Conservation (phyloP, 2,329 filamentous ascomycete species). For the Calycina herbarum region DNA sequence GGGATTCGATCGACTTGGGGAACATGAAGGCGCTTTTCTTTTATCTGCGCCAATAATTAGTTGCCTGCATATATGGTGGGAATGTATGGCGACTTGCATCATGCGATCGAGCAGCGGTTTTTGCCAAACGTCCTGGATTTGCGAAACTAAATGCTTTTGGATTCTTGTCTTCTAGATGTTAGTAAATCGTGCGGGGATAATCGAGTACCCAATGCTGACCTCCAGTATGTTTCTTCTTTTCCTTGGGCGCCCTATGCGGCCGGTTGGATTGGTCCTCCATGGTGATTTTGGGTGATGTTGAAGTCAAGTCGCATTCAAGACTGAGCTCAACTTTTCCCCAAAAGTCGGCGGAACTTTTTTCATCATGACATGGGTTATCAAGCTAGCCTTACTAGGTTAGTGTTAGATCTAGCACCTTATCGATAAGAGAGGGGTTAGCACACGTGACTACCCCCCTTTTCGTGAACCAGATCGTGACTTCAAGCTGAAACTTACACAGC, state of each 20-base stretch:
- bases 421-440: conserved; percentile 8
- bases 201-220: conserved; percentile 43
- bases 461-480: neutral
- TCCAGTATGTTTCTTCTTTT: conserved; percentile 77
- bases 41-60: conserved; percentile 57
- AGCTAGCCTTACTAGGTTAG: neutral
- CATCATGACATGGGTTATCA: neutral
- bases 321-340: conserved; percentile 15
- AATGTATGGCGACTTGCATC: conserved; percentile 44
- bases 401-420: neutral
- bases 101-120: conserved; percentile 50
- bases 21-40: conserved; percentile 94
- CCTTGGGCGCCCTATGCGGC: conserved; percentile 82
- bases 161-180: conserved; percentile 34
- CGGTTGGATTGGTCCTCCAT: conserved; percentile 86
- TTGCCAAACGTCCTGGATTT: conserved; percentile 39
- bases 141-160: conserved; percentile 41
- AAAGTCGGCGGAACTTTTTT: conserved; percentile 20
- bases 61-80: neutral
- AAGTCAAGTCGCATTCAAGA: conserved; percentile 6
- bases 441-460: conserved; percentile 8
- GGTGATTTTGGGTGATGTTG: conserved; percentile 28
- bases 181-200: conserved; percentile 4
- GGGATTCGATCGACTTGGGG: conserved; percentile 93
- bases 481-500: too few relatives aligned